These are phyloP conservation scores for Penicillium aurantiogriseum DNA, from an alignment of 2,329 filamentous ascomycete species.

Conservation along the genomic window DNA sequence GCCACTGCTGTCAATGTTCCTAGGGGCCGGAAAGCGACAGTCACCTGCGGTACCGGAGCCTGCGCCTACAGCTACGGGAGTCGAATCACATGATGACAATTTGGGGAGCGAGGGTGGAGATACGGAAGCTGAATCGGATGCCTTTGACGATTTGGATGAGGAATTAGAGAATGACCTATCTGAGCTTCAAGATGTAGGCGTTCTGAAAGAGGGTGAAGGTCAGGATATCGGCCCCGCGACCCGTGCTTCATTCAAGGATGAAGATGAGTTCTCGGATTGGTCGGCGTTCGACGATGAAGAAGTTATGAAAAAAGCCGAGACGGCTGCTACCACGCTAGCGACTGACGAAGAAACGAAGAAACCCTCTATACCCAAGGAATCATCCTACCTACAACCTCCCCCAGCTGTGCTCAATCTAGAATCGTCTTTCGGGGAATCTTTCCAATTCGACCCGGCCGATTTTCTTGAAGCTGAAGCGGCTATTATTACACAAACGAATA, in stretches of 20 bases:
- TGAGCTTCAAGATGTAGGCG: conserved; percentile 10
- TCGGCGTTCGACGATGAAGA: conserved; percentile 34
- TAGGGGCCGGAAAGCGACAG: conserved; percentile 18
- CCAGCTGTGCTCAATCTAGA: not conserved
- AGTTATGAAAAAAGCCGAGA: conserved; percentile 26
- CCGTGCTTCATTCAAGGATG: conserved; percentile 15
- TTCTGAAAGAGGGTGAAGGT: not conserved
- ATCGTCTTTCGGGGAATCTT: conserved; percentile 23
- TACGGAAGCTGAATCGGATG: conserved; percentile 25
- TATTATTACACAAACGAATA: conserved; percentile 15
- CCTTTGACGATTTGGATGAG: conserved; percentile 24
- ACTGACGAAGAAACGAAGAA: conserved; percentile 1
- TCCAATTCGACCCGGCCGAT: conserved; percentile 32
- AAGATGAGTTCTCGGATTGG: conserved; percentile 37
- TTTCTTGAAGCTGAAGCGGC: conserved; percentile 23
- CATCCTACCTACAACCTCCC: not conserved
- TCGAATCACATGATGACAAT: conserved; percentile 1
- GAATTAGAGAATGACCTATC: conserved; percentile 14
- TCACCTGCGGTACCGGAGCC: not conserved
- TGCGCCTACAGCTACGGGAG: conserved; percentile 2
- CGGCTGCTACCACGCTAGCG: conserved; percentile 7
- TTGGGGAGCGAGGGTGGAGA: conserved; percentile 15
- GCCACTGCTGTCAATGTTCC: conserved; percentile 35
- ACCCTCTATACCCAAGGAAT: not conserved
- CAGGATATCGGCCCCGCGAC: not conserved